phyloP scores from a whole-genome alignment of 1,284 basidiomycete species.

The Sporisorium iseilematis-ciliati region DNA sequence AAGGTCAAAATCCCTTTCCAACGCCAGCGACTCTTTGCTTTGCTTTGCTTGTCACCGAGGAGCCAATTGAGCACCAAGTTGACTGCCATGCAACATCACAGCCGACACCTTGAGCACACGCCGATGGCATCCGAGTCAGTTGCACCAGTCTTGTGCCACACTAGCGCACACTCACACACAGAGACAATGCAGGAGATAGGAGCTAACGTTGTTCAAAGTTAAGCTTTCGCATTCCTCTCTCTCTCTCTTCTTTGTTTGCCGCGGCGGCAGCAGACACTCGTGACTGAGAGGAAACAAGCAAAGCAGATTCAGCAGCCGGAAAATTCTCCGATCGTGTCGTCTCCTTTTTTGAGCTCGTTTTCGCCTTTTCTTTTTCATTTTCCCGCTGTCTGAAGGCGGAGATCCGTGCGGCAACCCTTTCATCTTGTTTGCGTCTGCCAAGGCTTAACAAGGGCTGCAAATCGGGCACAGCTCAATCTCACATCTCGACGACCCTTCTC shows the following conservation, averaged over 20 bases:
- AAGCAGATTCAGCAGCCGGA: not conserved
- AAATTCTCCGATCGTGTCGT: conserved; percentile 10
- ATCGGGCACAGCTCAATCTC: not conserved
- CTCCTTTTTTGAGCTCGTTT: not conserved
- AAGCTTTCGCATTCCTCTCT: too few relatives aligned
- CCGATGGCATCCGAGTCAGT: too few relatives aligned
- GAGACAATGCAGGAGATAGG: conserved; percentile 16
- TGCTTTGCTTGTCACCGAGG: too few relatives aligned
- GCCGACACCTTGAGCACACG: too few relatives aligned
- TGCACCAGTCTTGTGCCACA: too few relatives aligned
- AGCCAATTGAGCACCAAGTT: too few relatives aligned
- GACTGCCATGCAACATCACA: too few relatives aligned
- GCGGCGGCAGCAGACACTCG: not conserved
- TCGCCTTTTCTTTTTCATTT: not conserved
- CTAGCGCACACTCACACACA: too few relatives aligned
- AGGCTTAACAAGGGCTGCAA: not conserved
- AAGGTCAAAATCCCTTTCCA: not conserved
- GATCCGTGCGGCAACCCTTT: not conserved
- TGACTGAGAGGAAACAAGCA: too few relatives aligned
- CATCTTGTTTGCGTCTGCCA: too few relatives aligned
- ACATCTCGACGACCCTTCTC: too few relatives aligned
- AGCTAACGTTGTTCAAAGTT: not conserved
- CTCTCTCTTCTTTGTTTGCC: too few relatives aligned
- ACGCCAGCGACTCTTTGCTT: not conserved
- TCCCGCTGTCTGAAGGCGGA: not conserved